Base-by-base conservation (phyloP, 2,329 filamentous ascomycete genomes). In the Clonostachys sp. region DNA sequence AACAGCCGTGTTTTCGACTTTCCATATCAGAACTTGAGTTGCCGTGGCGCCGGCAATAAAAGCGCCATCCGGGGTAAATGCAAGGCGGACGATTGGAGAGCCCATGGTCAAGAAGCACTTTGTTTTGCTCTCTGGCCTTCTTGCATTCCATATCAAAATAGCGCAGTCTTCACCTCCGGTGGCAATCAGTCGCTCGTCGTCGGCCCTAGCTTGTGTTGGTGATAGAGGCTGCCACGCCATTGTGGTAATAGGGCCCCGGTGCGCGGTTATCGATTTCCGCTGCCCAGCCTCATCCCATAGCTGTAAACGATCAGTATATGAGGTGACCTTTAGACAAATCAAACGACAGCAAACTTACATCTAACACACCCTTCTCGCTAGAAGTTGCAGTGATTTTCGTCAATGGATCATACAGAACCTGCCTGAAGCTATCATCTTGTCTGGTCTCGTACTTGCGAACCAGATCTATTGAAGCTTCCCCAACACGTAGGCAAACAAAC, bases 1-100 rank as follows among this genome's bases (percentile, higher is more conserved):
- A 42, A 82, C 71, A 24, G 70, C 66, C 42, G 76, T 70, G 45
- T 81, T 81, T 50, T 77, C 80, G 12, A 84, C 75, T 57, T 83
- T 84, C 80, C 82, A 86, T 42, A 86, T 83, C 38, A 84, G 63
- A 13, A 85, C 78, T 48, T 72, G 73, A 34, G 76, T 74, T 17
- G 72, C 72, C 1, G 81, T 84, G 6, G 80, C 81, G 5, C 79
- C 81, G 1, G 82, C 82, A 45, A 86, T 75, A 53, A 83, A 83
- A 17, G 74, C 74, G 2, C 82, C 82, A 50, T 84, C 80, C 0
- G 82, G 81, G 1, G 80, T 83, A 50, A 85, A 84, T 2, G 81
- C 72, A 3, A 85, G 67, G 20, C 76, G 75, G 39, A 82, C 74
- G 41, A 84, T 77, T 8, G 78, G 73, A 2, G 71, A 68, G 24